These are phyloP conservation scores for Fistulinella prunicolor DNA, from an alignment of 768 basidiomycete species.

Conservation along the genomic window DNA sequence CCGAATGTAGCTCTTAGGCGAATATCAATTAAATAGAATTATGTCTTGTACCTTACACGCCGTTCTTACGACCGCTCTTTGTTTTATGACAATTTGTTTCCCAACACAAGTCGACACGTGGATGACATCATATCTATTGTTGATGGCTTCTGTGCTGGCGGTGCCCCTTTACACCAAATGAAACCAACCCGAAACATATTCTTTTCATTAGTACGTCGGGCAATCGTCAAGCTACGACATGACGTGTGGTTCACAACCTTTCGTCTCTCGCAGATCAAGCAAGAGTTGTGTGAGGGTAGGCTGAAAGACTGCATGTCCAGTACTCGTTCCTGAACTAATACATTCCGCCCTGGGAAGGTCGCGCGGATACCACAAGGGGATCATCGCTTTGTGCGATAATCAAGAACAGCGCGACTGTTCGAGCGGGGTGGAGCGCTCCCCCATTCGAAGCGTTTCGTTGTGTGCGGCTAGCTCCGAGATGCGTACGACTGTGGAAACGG, in stretches of 20 bases:
- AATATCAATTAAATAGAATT: constrained; percentile 14
- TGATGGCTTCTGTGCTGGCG: neutral
- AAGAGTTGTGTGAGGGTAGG: too few species aligned
- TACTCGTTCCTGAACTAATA: constrained; percentile 1
- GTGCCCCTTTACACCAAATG: neutral
- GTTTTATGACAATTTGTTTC: neutral
- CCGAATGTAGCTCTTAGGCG: constrained; percentile 11
- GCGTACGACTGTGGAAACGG: constrained; percentile 5
- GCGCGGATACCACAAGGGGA: constrained; percentile 4
- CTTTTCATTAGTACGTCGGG: too few species aligned
- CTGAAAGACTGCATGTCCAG: too few species aligned
- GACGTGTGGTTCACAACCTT: too few species aligned
- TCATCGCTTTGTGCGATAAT: neutral
- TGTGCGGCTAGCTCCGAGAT: constrained; percentile 9
- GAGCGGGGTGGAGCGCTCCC: neutral
- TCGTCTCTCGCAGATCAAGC: too few species aligned
- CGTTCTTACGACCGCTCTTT: constrained; percentile 10
- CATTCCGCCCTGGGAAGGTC: neutral
- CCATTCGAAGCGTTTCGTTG: neutral
- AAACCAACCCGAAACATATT: too few species aligned
- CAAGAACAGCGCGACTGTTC: neutral
- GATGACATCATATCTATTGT: too few species aligned
- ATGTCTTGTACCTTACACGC: constrained; percentile 21
- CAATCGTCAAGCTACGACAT: too few species aligned
- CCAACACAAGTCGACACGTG: constrained; percentile 3